These are phyloP conservation scores for Agrocybe chaxingu DNA, from an alignment of 768 basidiomycete genomes.

Conservation along the genomic window DNA sequence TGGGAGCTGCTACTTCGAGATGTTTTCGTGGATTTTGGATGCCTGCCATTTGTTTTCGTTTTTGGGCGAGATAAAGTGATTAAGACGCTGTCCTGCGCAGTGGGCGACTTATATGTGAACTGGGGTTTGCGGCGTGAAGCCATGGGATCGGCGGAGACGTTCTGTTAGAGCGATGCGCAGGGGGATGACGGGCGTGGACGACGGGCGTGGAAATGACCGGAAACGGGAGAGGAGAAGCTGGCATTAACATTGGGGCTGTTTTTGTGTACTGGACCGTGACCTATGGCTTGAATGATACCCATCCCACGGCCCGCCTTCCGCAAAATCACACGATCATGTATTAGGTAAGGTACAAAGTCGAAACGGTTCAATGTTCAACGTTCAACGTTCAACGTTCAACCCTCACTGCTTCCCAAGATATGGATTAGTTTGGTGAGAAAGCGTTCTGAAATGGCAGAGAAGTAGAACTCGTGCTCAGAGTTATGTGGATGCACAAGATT, in stretches of 20 bases:
- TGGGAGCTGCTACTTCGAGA: neutral
- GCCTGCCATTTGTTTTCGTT: slow-evolving; percentile 5
- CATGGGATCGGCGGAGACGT: slow-evolving; percentile 6
- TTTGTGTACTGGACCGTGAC: too few species aligned
- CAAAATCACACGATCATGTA: neutral
- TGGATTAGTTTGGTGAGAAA: slow-evolving; percentile 41
- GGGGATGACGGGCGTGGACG: neutral
- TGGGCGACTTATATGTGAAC: slow-evolving; percentile 57
- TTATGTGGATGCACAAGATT: slow-evolving; percentile 87
- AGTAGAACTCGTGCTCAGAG: slow-evolving; percentile 92
- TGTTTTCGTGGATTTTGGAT: slow-evolving; percentile 4
- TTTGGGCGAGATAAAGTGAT: slow-evolving; percentile 11
- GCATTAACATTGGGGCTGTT: too few species aligned
- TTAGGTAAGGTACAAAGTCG: neutral
- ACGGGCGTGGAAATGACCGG: too few species aligned
- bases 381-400: neutral
- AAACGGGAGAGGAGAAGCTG: too few species aligned
- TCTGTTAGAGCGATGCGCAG: neutral
- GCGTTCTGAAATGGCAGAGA: slow-evolving; percentile 84
- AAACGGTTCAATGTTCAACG: too few species aligned
- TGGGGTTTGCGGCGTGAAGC: slow-evolving; percentile 48
- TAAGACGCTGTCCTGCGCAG: slow-evolving; percentile 27
- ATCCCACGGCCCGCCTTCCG: too few species aligned
- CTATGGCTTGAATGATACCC: too few species aligned
- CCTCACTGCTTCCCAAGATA: slow-evolving; percentile 16